These are phyloP conservation scores for Pseudozyma hubeiensis DNA, from an alignment of 1,284 basidiomycete species.

Conservation along the genomic window DNA sequence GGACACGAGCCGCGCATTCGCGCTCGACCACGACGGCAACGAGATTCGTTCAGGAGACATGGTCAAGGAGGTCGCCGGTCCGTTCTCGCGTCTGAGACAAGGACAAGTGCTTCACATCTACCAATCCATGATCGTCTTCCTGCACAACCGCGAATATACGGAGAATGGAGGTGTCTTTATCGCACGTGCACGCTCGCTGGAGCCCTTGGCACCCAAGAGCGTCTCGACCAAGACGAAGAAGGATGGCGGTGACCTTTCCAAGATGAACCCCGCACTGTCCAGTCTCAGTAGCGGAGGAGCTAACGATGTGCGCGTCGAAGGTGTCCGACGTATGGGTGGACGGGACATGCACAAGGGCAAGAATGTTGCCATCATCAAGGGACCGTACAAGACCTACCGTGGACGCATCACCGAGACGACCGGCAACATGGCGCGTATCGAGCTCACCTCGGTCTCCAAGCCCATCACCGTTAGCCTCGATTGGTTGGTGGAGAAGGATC, in stretches of 20 bases:
- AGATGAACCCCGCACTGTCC: slow-evolving; percentile 87
- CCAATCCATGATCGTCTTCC: slow-evolving; percentile 92
- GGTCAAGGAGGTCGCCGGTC: slow-evolving; percentile 91
- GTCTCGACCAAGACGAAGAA: slow-evolving; percentile 51
- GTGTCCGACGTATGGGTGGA: slow-evolving; percentile 49
- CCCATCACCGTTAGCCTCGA: slow-evolving; percentile 86
- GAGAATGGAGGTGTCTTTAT: slow-evolving; percentile 97
- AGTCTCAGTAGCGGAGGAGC: slow-evolving; percentile 54
- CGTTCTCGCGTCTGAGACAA: slow-evolving; percentile 79
- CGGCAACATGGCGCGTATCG: slow-evolving; percentile 86
- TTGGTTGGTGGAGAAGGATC: slow-evolving; percentile 79
- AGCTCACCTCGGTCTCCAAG: slow-evolving; percentile 90
- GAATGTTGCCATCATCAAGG: slow-evolving; percentile 83
- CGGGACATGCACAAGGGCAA: slow-evolving; percentile 83
- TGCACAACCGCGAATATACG: slow-evolving; percentile 88
- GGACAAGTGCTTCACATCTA: slow-evolving; percentile 94
- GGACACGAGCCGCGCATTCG: slow-evolving; percentile 85
- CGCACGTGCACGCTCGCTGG: slow-evolving; percentile 72
- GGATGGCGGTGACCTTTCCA: slow-evolving; percentile 80
- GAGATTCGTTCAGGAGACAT: slow-evolving; percentile 82
- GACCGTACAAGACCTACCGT: slow-evolving; percentile 88
- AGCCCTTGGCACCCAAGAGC: slow-evolving; percentile 79
- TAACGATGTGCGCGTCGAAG: slow-evolving; percentile 54
- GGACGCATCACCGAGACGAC: slow-evolving; percentile 96
- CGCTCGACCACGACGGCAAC: slow-evolving; percentile 88